These are phyloP conservation scores for Aspergillus ellipticus DNA, from an alignment of 495 filamentous ascomycete species.

Conservation along the genomic window DNA sequence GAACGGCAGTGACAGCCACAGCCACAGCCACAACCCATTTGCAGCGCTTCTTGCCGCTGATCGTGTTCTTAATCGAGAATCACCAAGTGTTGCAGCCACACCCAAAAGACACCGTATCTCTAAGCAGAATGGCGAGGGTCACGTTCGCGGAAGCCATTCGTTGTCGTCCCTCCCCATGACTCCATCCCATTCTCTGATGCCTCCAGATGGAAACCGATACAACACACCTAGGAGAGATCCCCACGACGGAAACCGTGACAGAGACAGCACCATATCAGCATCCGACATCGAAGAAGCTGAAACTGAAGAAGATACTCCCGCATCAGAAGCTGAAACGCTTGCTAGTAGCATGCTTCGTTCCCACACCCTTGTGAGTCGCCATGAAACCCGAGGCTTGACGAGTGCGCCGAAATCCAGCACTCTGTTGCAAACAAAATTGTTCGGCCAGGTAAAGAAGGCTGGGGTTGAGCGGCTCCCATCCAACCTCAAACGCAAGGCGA, in stretches of 20 bases:
- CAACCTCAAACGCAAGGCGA: slow-evolving; percentile 57
- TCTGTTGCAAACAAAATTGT: slow-evolving; percentile 63
- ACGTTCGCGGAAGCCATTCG: slow-evolving; percentile 67
- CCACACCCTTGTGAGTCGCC: slow-evolving; percentile 26
- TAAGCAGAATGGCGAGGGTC: slow-evolving; percentile 49
- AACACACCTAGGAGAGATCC: slow-evolving; percentile 56
- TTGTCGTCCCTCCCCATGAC: slow-evolving; percentile 80
- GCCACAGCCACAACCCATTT: slow-evolving; percentile 58
- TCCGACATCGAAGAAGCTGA: slow-evolving; percentile 65
- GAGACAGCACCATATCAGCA: slow-evolving; percentile 87
- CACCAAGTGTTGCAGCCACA: slow-evolving; percentile 64
- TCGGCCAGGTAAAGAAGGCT: slow-evolving; percentile 62
- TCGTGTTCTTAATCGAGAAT: slow-evolving; percentile 70
- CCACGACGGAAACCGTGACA: slow-evolving; percentile 54
- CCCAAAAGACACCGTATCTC: slow-evolving; percentile 43
- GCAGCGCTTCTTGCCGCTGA: slow-evolving; percentile 71
- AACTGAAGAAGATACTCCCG: slow-evolving; percentile 53
- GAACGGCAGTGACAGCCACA: slow-evolving; percentile 40
- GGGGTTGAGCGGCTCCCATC: slow-evolving; percentile 33
- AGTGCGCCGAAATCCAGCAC: slow-evolving; percentile 38
- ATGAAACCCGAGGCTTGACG: slow-evolving; percentile 12
- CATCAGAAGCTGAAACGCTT: slow-evolving; percentile 47
- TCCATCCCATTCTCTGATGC: slow-evolving; percentile 48
- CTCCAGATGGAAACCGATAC: slow-evolving; percentile 45
- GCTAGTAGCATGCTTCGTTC: slow-evolving; percentile 52